Evolutionary conservation across 1,139 yeast genomes (phyloP), one percentile per base, ranked within the genome.

Genomic region (Saccharomyces pastorianus): DNA sequence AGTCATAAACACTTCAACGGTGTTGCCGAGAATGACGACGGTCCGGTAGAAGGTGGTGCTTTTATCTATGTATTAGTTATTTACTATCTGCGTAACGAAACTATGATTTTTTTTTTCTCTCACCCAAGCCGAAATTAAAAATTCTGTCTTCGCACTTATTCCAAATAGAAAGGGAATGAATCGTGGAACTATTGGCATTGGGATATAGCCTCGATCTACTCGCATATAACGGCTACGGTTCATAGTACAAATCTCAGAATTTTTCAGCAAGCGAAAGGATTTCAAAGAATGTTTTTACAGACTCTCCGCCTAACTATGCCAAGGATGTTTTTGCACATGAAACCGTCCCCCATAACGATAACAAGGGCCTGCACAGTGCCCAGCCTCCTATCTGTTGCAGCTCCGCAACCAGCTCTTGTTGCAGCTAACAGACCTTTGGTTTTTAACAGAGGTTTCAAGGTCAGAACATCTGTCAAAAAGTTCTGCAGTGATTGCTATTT

Each of bases 401-500:
- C 25, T 6, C 44, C 20, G 3, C n/a, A 38, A 20, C 44, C 25
- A 20, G 26, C 25, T 17, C 48, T 46, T 46, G 17, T 20, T 11
- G 31, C 32, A 27, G 29, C n/a, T 2, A 26, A 46, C 23, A 14
- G 23, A 11, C 25, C 29, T 17, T 11, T 46, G 48, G 48, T 27
- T 28, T 46, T 46, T 6, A 28, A 31, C 2, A 74, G 89, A 67
- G 81, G 85, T 5, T 83, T 84, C 75, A 84, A 84, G 67, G 85
- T 83, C 50, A 78, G 84, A 64, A 85, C 97, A 4, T 82, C 97
- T 0, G 96, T 93, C 55, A 90, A 90, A 76, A 90, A 87, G 76
- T 85, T 88, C 71, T 93, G 98, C 71, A 79, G 84, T 52, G 95
- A 89, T 68, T 93, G 99, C 70, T 91, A 90, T 69, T 59, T 88